These are phyloP conservation scores for Diatrype stigma DNA, from an alignment of 2,329 filamentous ascomycete species.

Conservation along the genomic window DNA sequence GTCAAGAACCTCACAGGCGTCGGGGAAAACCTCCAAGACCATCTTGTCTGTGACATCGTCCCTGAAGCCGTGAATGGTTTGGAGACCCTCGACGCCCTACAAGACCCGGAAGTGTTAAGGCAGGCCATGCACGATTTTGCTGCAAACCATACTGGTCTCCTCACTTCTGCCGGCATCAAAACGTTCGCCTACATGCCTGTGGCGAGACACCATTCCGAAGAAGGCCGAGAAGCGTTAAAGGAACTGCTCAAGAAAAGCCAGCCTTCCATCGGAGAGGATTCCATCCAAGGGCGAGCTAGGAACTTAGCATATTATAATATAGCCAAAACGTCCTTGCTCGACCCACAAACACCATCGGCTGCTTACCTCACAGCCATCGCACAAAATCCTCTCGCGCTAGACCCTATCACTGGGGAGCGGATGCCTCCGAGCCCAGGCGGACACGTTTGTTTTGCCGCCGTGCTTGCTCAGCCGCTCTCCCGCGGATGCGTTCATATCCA, in stretches of 20 bases:
- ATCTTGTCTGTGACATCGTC: conserved; percentile 8
- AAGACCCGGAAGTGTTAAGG: conserved; percentile 4
- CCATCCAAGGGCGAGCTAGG: background rate
- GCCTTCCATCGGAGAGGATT: conserved; percentile 1
- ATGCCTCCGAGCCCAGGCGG: conserved; percentile 4
- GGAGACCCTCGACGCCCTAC: conserved; percentile 10
- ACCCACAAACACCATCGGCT: conserved; percentile 5
- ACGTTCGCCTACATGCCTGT: conserved; percentile 16
- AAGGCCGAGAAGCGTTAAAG: conserved; percentile 2
- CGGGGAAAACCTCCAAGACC: conserved; percentile 21
- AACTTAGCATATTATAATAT: conserved; percentile 6
- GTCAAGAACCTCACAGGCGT: conserved; percentile 11
- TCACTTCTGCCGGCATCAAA: conserved; percentile 9
- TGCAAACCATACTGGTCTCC: conserved; percentile 5
- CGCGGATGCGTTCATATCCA: conserved; percentile 13
- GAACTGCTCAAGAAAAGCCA: conserved; percentile 4
- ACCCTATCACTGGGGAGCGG: conserved; percentile 4
- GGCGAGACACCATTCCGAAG: background rate
- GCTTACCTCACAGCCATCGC: conserved; percentile 8
- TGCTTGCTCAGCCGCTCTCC: conserved; percentile 12
- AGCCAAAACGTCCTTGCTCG: conserved; percentile 9
- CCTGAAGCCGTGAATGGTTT: conserved; percentile 9
- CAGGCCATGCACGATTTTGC: conserved; percentile 13
- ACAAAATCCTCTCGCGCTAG: conserved; percentile 3
- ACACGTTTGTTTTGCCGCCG: conserved; percentile 4